These are phyloP conservation scores for Pleurotus pulmonarius DNA, from an alignment of 768 basidiomycete genomes.

Conservation along the genomic window DNA sequence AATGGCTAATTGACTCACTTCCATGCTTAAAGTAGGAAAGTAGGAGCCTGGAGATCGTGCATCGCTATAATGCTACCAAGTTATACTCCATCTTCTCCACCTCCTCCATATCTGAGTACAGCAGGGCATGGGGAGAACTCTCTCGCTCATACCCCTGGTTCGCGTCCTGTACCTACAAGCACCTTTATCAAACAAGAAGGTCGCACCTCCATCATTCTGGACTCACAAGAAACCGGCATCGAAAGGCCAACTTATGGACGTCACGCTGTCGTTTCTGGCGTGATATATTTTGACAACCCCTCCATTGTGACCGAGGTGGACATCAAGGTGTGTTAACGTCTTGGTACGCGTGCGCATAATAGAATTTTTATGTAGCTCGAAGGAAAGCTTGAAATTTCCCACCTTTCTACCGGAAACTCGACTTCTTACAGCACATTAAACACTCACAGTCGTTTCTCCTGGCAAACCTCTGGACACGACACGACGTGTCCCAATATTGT, in stretches of 20 bases:
- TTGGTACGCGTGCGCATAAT: too few species aligned
- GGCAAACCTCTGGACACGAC: conserved; percentile 9
- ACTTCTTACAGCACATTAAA: conserved; percentile 28
- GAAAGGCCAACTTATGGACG: conserved; percentile 43
- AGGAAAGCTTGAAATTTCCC: conserved; percentile 35
- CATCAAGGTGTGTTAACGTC: conserved; percentile 32
- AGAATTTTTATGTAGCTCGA: conserved; percentile 27
- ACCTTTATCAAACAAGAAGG: conserved; percentile 36
- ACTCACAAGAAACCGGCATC: conserved; percentile 40
- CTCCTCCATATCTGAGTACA: not conserved
- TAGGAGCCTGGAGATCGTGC: too few species aligned
- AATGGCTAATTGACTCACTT: too few species aligned
- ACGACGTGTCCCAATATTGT: conserved; percentile 25
- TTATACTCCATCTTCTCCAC: not conserved
- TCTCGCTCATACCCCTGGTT: not conserved
- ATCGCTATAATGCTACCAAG: not conserved
- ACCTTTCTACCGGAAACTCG: conserved; percentile 31
- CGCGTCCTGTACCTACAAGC: conserved; percentile 28
- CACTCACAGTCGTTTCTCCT: conserved; percentile 32
- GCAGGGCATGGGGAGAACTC: not conserved
- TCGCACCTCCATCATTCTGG: conserved; percentile 36
- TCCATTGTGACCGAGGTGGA: conserved; percentile 37
- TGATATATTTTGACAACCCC: conserved; percentile 35
- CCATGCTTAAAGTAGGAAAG: too few species aligned
- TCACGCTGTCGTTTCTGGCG: conserved; percentile 34